A percentile compares a stretch with the other conserved stretches of the same genome.
Conservation (phyloP, 2,329 filamentous ascomycete species). For the Colletotrichum lini region DNA sequence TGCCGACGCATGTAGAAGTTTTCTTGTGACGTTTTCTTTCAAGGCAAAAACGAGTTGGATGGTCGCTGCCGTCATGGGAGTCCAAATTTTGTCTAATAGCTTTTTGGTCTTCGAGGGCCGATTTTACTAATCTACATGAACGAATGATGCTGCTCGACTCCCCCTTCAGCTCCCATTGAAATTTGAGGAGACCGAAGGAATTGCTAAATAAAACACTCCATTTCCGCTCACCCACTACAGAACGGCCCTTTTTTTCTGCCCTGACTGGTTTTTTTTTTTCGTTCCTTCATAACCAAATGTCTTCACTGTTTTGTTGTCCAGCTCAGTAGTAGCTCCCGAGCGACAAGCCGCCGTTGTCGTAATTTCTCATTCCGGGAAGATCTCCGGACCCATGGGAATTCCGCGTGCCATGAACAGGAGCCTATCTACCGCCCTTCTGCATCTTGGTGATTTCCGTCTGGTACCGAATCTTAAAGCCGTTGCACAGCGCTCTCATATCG, state of each 20-base stretch:
- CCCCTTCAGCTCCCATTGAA: not conserved
- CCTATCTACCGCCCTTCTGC: conserved; percentile 49
- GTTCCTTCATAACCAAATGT: conserved; percentile 10
- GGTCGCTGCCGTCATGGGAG: not conserved
- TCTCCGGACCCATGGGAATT: not conserved
- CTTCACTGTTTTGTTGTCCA: not conserved
- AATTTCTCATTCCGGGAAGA: not conserved
- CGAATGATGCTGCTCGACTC: conserved; percentile 18
- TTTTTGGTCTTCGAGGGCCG: conserved; percentile 1
- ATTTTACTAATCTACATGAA: conserved; percentile 25
- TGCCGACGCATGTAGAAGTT: not conserved
- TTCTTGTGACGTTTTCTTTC: no score
- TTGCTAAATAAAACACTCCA: conserved; percentile 14
- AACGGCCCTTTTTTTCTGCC: not conserved
- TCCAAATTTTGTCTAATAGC: conserved; percentile 14
- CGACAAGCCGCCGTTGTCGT: conserved; percentile 1
- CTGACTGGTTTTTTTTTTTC: not conserved
- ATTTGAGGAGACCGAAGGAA: conserved; percentile 1
- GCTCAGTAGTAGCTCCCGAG: conserved; percentile 10
- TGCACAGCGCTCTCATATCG: conserved; percentile 94
- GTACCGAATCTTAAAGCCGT: conserved; percentile 93
- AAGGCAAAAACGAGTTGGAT: not conserved
- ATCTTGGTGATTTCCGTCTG: conserved; percentile 76
- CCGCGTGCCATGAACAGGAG: conserved; percentile 2
- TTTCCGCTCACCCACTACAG: conserved; percentile 1